Evolutionary conservation across 2,329 filamentous ascomycete species (phyloP), one percentile per base, ranked within the genome.

Genomic region (Teratosphaeria epicoccoides): DNA sequence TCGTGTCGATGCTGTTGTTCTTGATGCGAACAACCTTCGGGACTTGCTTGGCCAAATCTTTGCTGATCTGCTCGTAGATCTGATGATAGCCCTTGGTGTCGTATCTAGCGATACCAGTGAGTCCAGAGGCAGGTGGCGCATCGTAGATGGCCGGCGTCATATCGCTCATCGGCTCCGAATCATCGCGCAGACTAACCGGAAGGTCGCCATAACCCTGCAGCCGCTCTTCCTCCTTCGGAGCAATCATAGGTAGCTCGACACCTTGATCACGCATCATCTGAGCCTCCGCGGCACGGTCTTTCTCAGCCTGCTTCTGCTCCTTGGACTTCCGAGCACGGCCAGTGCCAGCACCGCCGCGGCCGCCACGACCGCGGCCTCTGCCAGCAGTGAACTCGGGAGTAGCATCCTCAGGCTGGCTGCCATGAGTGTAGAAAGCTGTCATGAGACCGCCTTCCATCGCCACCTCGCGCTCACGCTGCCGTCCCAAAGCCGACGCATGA

Each of bases 61-160:
- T 86, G 84, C 88, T 94, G 59, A 97, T 97, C 68, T 96, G 89
- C 63, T 95, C 90, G 68, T 96, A 96, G 52, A 98, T 91, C 68
- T 95, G 90, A 64, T 94, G 89, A 73, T 94, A 98, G 17, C 87
- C 89, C 56, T 69, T 69, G 54, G 59, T 64, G 25, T 66, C 65
- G 48, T 64, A 66, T 45, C 59, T 63, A 28, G 64, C 65, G 62
- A 67, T 64, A 23, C 64, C 64, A 3, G 57, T 63, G 28, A 65
- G 53, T n/a, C 63, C 49, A 11, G 62, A 57, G 2, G 63, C 61
- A 1, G 61, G 63, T 50, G 63, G 62, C 24, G 59, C 52, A 24
- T 66, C 64, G 50, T 61, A 59, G 11, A 52, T 54, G 2, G 57
- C 55, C 2, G 62, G 63, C 9, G 61, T 59, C 23, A 59, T 53